phyloP scores from a whole-genome alignment of 441 rosid species.

The Gossypium gossypioides region DNA sequence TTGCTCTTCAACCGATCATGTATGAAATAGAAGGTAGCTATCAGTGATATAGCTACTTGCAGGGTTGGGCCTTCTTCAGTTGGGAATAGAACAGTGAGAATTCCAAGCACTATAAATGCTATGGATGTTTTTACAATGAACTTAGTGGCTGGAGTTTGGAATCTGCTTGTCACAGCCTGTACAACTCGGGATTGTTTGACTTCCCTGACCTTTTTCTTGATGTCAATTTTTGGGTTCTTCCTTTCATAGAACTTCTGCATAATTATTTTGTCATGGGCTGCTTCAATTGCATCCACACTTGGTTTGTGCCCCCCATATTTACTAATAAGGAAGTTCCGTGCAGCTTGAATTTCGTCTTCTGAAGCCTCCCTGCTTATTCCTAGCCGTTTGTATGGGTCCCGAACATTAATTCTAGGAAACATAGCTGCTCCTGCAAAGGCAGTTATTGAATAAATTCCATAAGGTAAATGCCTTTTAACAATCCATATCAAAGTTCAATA shows the following conservation, averaged over 20 bases:
- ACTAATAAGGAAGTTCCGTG: conserved; percentile 76
- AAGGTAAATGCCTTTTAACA: neutral
- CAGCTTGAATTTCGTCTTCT: conserved; percentile 88
- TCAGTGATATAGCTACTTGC: conserved; percentile 68
- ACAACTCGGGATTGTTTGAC: conserved; percentile 61
- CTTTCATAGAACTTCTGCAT: conserved; percentile 89
- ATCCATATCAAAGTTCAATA: neutral
- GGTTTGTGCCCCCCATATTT: conserved; percentile 78
- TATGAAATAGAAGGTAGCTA: conserved; percentile 71
- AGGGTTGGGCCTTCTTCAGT: conserved; percentile 97
- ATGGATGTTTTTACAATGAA: conserved; percentile 50
- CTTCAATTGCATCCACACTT: conserved; percentile 83
- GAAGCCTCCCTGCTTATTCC: conserved; percentile 90
- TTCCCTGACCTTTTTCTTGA: conserved; percentile 63
- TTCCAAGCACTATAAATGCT: conserved; percentile 61
- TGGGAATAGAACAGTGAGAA: conserved; percentile 78
- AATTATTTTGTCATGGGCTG: conserved; percentile 88
- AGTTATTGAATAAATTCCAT: conserved; percentile 14
- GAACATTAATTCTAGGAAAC: conserved; percentile 74
- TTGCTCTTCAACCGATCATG: conserved; percentile 67
- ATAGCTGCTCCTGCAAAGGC: conserved; percentile 36
- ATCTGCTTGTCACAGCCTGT: conserved; percentile 61
- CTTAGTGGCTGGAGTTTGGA: conserved; percentile 62
- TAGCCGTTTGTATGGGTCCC: conserved; percentile 83
- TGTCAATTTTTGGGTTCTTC: conserved; percentile 71